Percentiles rank a stretch among this genome's conserved stretches.
phyloP scores from a whole-genome alignment of 768 basidiomycete species.

The Rossbeevera mucosa region DNA sequence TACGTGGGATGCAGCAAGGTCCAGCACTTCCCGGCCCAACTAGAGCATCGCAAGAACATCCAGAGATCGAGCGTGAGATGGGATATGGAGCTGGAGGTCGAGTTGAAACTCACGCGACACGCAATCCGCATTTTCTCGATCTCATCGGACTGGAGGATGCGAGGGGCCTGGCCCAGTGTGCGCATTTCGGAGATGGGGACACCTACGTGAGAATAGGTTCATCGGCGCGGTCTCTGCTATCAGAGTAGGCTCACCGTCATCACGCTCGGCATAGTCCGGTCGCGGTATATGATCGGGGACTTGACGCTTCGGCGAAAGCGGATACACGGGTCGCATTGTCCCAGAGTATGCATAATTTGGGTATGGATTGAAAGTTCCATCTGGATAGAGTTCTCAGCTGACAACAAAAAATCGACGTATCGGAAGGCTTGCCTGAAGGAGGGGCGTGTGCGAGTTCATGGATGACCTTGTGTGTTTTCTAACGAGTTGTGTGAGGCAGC shows the following conservation, averaged over 20 bases:
- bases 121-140: slow-evolving; percentile 86
- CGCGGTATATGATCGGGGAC: slow-evolving; percentile 81
- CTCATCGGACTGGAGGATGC: slow-evolving; percentile 64
- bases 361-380: slow-evolving; percentile 79
- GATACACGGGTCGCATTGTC: slow-evolving; percentile 75
- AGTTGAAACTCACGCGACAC: slow-evolving; percentile 61
- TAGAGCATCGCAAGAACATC: slow-evolving; percentile 27
- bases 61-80: background rate
- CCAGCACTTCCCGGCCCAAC: slow-evolving; percentile 91
- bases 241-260: slow-evolving; percentile 47
- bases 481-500: slow-evolving; percentile 1
- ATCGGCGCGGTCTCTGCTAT: background rate
- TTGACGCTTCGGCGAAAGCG: slow-evolving; percentile 69
- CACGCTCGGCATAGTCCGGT: slow-evolving; percentile 75
- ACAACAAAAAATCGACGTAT: background rate
- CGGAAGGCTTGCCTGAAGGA: slow-evolving; percentile 7
- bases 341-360: slow-evolving; percentile 77
- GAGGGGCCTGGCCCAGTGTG: slow-evolving; percentile 55
- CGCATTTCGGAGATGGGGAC: slow-evolving; percentile 56
- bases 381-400: slow-evolving; percentile 33
- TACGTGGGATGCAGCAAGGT: slow-evolving; percentile 81
- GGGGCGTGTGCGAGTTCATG: slow-evolving; percentile 55
- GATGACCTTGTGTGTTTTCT: slow-evolving; percentile 82
- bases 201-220: slow-evolving; percentile 36
- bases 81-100: background rate